Evolutionary conservation across 1,284 basidiomycete species (phyloP), one percentile per base, ranked within the genome.

Genomic region (Trametes pubescens): DNA sequence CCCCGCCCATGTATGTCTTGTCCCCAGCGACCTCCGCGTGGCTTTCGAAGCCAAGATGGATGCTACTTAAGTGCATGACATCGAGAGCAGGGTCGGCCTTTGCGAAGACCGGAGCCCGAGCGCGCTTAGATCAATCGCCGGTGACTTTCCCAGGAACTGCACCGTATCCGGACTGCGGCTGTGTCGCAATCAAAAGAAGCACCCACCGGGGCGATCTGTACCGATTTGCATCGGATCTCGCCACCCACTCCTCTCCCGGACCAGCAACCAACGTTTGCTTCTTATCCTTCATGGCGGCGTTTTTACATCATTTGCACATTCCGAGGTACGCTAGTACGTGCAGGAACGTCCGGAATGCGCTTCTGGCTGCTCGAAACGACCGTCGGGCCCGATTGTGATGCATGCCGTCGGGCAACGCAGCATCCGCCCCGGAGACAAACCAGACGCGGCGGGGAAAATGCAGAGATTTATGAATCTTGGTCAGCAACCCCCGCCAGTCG

Each of bases 171-270:
- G 60, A 2, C 11, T 51, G 53, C 26, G 53, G 61, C 53, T 61
- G 55, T 62, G 54, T 49, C 48, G 29, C 40, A 35, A 52, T 62
- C 54, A 57, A 26, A 46, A 57, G 49, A 62, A 52, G 55, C 29
- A 22, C 18, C 4, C 26, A 49, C 48, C 61, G 49, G 48, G 48
- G 47, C 43, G 56, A 57, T 53, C 51, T 48, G 22, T 11, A 21
- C 40, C 37, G 47, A 44, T 52, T 29, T 52, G 38, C 38, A 6
- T 34, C 34, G 29, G 49, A 46, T 52, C 49, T 59, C 24, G 40
- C 51, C 13, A 26, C 37, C 32, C 52, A 24, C 37, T 29, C n/a
- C 38, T 13, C 18, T 22, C n/a, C 14, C 21, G 29, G 8, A 32
- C 21, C 24, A 9, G 10, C 44, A 24, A 9, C 24, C 44, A 24